These are phyloP conservation scores for Rubia yunnanensis DNA, from an alignment of 257 asterid genomes.

Conservation along the genomic window DNA sequence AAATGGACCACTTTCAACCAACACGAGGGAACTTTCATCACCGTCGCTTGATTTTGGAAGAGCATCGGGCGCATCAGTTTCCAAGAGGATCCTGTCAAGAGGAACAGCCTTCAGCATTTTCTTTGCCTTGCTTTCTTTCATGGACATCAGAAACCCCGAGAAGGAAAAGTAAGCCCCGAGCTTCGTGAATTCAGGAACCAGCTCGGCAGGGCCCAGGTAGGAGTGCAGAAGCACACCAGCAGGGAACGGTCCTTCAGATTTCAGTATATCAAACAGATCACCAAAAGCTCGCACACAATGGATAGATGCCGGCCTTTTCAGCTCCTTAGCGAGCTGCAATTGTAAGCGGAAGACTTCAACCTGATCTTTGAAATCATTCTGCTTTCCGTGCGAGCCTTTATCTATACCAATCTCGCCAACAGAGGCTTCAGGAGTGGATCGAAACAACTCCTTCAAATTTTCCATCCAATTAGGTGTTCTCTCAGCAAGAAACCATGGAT, in stretches of 20 bases:
- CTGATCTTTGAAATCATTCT: constrained; percentile 65
- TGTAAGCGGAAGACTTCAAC: constrained; percentile 65
- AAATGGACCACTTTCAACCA: constrained; percentile 19
- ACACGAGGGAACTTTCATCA: constrained; percentile 24
- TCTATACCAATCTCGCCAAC: constrained; percentile 97
- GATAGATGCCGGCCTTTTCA: constrained; percentile 73
- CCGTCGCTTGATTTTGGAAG: constrained; percentile 29
- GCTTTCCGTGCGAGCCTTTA: constrained; percentile 64
- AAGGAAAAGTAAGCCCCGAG: constrained; percentile 91
- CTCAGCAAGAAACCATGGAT: constrained; percentile 70
- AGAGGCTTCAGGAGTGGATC: constrained; percentile 68
- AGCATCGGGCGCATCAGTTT: constrained; percentile 97
- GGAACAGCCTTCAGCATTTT: constrained; percentile 73
- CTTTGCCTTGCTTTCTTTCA: constrained; percentile 88
- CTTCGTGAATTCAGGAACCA: constrained; percentile 72
- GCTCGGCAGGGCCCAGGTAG: constrained; percentile 87
- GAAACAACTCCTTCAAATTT: constrained; percentile 49
- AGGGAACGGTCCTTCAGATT: constrained; percentile 79
- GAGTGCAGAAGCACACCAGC: constrained; percentile 74
- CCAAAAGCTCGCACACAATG: constrained; percentile 95
- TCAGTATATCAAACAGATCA: constrained; percentile 70
- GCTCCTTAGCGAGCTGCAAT: constrained; percentile 76
- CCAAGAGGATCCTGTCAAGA: constrained; percentile 74
- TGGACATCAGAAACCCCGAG: constrained; percentile 84
- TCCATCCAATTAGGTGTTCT: constrained; percentile 69